Evolutionary conservation across 352 stramenopile species (phyloP), one percentile per base, ranked within the genome.

Genomic region (Peronospora farinosa): DNA sequence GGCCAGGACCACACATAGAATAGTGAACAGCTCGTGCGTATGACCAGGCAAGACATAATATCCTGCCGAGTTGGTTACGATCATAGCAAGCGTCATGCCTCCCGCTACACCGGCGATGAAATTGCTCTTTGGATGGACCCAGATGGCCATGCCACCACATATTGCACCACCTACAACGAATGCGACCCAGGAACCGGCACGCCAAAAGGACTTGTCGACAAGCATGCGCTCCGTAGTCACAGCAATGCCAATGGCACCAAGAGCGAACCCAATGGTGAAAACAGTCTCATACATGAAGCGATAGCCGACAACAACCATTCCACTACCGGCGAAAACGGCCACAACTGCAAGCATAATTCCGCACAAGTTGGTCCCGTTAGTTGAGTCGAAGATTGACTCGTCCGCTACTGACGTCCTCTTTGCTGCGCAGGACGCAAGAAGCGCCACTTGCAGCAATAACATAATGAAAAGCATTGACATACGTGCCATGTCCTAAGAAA

Each of bases 221-320:
- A 79, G 59, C 51, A 67, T 67, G 5, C 54, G 30, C 16, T 74
- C 56, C 7, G 61, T 37, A 6, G 68, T 53, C 33, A 70, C 53
- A 13, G 58, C 60, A 10, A 65, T 53, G 5, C 51, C 30, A 11
- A 68, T 54, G 9, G 63, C 58, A 0, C 67, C 67, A 8, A 57
- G 36, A 15, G 46, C 56, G 16, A 72, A 77, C 3, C 60, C 60
- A 32, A 55, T 60, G 5, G 43, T 33, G 36, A 77, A 73, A 7
- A 71, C 40, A 7, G 63, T 57, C 40, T 63, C 57, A 16, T 57
- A 63, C 54, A 73, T 40, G 50, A 69, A 67, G 15, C 65, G 54
- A 41, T 68, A 66, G 10, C 65, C 62, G 40, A 69, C 62, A 3
- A 55, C 43, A 9, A 65, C 17, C 13, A 73, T 51, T 11, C 57